A percentile compares a stretch with the other conserved stretches of the same genome.
These are phyloP conservation scores for Ceratocystis alfenasii DNA, from an alignment of 2,329 filamentous ascomycete species.

Conservation along the genomic window DNA sequence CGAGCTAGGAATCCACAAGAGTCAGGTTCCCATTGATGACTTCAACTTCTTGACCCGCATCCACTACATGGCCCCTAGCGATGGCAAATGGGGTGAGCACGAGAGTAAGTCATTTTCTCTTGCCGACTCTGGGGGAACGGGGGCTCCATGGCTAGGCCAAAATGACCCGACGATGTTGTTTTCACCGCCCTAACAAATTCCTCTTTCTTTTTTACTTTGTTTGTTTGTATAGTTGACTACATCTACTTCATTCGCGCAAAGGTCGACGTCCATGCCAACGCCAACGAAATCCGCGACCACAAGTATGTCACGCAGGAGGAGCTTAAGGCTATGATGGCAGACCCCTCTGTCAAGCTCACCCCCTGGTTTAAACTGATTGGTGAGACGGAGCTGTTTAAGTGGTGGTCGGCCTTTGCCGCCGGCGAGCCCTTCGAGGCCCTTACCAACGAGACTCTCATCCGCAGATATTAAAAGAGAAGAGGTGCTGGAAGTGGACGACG, in stretches of 20 bases:
- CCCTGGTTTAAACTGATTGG: slow-evolving; percentile 99
- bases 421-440: slow-evolving; percentile 62
- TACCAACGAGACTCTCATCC: slow-evolving; percentile 72
- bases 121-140: not conserved
- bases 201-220: too few species aligned
- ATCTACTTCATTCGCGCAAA: slow-evolving; percentile 93
- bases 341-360: slow-evolving; percentile 73
- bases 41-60: slow-evolving; percentile 94
- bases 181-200: too few species aligned
- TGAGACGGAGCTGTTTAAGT: slow-evolving; percentile 92
- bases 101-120: slow-evolving; percentile 55
- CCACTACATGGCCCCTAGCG: slow-evolving; percentile 93
- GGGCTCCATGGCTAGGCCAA: not conserved
- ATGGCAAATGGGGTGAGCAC: slow-evolving; percentile 98
- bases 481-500: slow-evolving; percentile 42
- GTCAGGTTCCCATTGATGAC: slow-evolving; percentile 79
- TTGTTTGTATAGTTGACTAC: slow-evolving; percentile 62
- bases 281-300: slow-evolving; percentile 79
- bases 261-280: slow-evolving; percentile 69
- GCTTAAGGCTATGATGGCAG: slow-evolving; percentile 73
- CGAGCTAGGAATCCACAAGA: slow-evolving; percentile 79
- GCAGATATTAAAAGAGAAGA: slow-evolving; percentile 36
- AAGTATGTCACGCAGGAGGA: slow-evolving; percentile 73
- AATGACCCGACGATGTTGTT: not conserved
- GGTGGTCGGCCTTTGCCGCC: slow-evolving; percentile 78